Conservation (phyloP, 306 rosid genomes). For the Prunus kanzakura region DNA sequence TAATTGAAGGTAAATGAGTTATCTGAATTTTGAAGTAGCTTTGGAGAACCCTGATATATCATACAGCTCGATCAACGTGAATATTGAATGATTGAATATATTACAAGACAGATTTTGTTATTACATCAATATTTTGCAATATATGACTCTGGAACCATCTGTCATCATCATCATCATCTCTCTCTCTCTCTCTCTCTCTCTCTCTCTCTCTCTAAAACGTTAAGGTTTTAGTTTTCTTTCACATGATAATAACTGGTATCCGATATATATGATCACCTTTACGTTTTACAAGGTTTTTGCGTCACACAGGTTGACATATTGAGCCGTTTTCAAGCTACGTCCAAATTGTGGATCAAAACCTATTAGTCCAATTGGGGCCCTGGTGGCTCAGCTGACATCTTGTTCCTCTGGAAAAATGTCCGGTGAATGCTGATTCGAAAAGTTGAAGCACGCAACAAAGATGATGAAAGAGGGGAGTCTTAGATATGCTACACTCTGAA, state of each 20-base stretch:
- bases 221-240: not conserved
- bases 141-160: no score
- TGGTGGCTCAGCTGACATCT: not conserved
- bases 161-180: no score
- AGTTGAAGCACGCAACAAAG: not conserved
- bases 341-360: not conserved
- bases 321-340: not conserved
- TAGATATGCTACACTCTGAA: not conserved
- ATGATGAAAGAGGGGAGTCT: not conserved
- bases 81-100: no score
- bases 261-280: not conserved
- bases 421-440: not conserved
- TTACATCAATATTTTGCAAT: no score
- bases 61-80: not conserved
- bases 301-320: not conserved
- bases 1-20: conserved; percentile 43
- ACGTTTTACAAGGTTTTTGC: not conserved
- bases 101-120: no score
- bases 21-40: not conserved
- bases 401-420: not conserved
- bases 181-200: no score
- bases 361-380: not conserved
- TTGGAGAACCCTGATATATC: not conserved
- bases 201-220: not conserved
- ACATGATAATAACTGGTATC: not conserved